These are phyloP conservation scores for Vitis labrusca DNA, from an alignment of 164 flowering plant genomes.

Conservation along the genomic window DNA sequence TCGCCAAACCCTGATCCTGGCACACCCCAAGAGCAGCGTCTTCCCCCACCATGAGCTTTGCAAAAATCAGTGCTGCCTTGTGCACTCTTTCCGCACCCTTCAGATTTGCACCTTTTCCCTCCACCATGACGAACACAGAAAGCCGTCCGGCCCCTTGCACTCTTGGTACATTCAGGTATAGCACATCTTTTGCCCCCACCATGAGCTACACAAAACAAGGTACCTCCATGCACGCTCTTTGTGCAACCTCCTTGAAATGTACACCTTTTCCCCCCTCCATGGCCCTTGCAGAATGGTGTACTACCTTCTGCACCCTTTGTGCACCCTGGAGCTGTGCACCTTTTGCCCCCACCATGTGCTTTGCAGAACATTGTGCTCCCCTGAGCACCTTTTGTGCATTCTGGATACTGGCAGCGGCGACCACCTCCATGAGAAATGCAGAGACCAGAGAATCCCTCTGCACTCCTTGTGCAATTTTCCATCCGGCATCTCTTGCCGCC, in stretches of 20 bases:
- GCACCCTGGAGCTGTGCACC: conserved; percentile 79
- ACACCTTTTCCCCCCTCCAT: conserved; percentile 97
- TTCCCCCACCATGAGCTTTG: conserved; percentile 96
- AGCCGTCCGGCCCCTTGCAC: conserved; percentile 89
- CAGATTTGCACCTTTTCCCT: conserved; percentile 85
- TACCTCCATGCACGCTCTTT: conserved; percentile 92
- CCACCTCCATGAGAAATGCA: conserved; percentile 99
- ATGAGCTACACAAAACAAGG: conserved; percentile 80
- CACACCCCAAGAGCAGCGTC: conserved; percentile 85
- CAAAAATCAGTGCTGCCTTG: conserved; percentile 93
- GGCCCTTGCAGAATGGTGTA: conserved; percentile 88
- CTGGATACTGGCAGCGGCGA: conserved; percentile 66
- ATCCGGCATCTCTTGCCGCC: conserved; percentile 95
- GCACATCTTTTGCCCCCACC: conserved; percentile 99
- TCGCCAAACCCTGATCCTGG: conserved; percentile 56
- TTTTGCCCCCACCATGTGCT: conserved; percentile 93
- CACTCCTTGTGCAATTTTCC: conserved; percentile 86
- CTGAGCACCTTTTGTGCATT: conserved; percentile 89
- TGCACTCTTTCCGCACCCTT: conserved; percentile 85
- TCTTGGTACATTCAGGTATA: conserved; percentile 81
- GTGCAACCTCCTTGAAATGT: conserved; percentile 80
- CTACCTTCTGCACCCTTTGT: conserved; percentile 95
- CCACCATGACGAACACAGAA: conserved; percentile 95
- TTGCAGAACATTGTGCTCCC: conserved; percentile 95
- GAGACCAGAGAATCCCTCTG: conserved; percentile 92